phyloP scores from a whole-genome alignment of 164 flowering plant species.

The Euptelea pleiosperma region DNA sequence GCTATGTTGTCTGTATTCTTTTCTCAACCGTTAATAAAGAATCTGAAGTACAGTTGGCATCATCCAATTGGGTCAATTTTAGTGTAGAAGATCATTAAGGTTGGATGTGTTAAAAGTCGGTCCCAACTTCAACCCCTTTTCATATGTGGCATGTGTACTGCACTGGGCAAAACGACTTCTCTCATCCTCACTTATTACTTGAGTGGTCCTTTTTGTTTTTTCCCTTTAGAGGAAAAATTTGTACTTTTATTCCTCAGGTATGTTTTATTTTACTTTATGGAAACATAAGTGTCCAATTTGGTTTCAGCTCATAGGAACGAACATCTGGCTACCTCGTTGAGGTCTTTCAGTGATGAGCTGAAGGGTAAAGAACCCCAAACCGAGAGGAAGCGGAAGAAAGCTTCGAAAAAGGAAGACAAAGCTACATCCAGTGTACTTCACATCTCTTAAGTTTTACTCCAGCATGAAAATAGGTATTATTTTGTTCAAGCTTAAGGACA shows the following conservation, averaged over 20 bases:
- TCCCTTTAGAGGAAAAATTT: neutral
- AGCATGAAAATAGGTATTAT: neutral
- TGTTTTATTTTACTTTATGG: neutral
- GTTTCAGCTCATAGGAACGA: constrained; percentile 89
- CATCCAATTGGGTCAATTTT: neutral
- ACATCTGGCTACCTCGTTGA: constrained; percentile 52
- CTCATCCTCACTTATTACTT: neutral
- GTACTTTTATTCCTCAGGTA: neutral
- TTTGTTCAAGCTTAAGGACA: neutral
- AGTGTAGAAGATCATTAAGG: no score
- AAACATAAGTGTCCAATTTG: constrained; percentile 12
- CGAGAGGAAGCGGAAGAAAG: constrained; percentile 78
- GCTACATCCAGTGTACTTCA: constrained; percentile 32
- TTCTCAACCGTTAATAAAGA: no score
- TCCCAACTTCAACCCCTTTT: no score
- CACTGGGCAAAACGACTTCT: neutral
- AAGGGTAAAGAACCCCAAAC: constrained; percentile 72
- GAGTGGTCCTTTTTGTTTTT: neutral
- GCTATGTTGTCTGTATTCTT: no score
- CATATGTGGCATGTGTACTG: neutral
- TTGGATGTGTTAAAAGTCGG: neutral
- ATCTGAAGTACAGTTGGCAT: neutral
- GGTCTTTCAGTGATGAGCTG: constrained; percentile 56
- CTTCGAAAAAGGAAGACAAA: constrained; percentile 49
- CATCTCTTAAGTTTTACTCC: constrained; percentile 27